Conservation (phyloP, 1,284 basidiomycete genomes). For the Pisolithus thermaeus region DNA sequence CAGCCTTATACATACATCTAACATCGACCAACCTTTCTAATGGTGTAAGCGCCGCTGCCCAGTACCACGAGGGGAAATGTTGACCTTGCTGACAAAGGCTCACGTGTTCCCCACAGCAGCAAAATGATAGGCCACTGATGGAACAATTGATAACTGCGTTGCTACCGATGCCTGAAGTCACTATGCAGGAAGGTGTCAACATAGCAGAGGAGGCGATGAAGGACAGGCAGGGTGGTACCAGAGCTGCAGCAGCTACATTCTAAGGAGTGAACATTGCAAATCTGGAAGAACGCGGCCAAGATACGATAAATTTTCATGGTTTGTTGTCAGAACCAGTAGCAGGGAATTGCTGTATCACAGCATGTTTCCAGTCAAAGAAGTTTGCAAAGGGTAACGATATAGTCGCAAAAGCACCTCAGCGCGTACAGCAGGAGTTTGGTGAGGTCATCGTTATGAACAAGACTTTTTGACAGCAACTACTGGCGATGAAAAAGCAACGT, state of each 20-base stretch:
- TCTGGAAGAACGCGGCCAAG: constrained; percentile 61
- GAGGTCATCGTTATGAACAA: constrained; percentile 78
- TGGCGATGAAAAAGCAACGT: constrained; percentile 71
- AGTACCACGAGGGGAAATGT: constrained; percentile 85
- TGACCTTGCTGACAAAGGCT: constrained; percentile 90
- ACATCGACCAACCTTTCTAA: too few species aligned
- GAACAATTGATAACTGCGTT: constrained; percentile 83
- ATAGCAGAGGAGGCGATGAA: too few species aligned
- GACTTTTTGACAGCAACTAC: constrained; percentile 70
- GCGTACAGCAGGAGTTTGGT: constrained; percentile 80
- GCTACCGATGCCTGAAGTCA: constrained; percentile 47
- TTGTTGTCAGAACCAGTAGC: constrained; percentile 53
- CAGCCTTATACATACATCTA: too few species aligned
- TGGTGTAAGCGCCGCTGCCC: constrained; percentile 96
- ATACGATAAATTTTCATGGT: constrained; percentile 68
- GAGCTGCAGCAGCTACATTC: constrained; percentile 64
- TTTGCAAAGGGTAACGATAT: constrained; percentile 84
- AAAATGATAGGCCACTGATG: too few species aligned
- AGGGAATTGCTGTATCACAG: constrained; percentile 1
- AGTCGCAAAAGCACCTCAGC: constrained; percentile 83
- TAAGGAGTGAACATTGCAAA: constrained; percentile 67
- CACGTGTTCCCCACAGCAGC: too few species aligned
- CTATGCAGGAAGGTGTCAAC: too few species aligned
- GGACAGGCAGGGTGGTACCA: constrained; percentile 58
- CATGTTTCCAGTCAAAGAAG: constrained; percentile 60